Evolutionary conservation across 768 basidiomycete species (phyloP), one percentile per base, ranked within the genome.

Genomic region (Phallus indusiatus): DNA sequence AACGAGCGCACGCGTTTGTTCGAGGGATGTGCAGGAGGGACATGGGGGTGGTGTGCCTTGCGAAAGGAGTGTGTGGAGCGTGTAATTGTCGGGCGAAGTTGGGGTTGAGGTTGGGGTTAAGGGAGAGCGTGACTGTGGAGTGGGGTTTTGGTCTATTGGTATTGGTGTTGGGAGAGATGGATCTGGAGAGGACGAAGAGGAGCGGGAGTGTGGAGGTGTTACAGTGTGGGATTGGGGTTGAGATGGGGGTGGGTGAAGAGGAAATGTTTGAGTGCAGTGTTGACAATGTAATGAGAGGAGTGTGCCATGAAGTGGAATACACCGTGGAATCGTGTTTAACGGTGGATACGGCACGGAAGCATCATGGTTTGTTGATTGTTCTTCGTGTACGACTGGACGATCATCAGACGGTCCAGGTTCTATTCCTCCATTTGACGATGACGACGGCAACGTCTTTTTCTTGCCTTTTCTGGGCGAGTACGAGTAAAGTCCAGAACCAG

Each of bases 231-330:
- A 48, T 42, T 42, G 42, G 9, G 42, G 12, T 42, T 14, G n/a
- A 11, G 42, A 42, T 42, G 56, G 24, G 8, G 42, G 78, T 58
- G 81, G 69, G 47, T 76, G 73, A 20, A 94, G 76, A 1, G 90
- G 84, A 60, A 79, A 82, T 21, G 84, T 80, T 68, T 85, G 81
- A 20, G 79, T 84, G 74, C 94, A 95, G 55, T 82, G 81, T 63
- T 87, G 82, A 67, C 94, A 96, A 66, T 90, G 83, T 63, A 95
- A 75, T 2, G 76, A 75, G 68, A 87, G 80, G 8, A 96, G 78
- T 11, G 88, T 89, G 61, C 94, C 94, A 67, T 96, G 94, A 0
- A 96, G 77, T 14, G 94, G 94, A 34, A 96, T 90, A 64, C 88
- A 90, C 61, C 88, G 80, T 36, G 92, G 91, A 5, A 79, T 80